phyloP scores from a whole-genome alignment of 2,329 filamentous ascomycete species.

The Dactylonectria macrodidyma region DNA sequence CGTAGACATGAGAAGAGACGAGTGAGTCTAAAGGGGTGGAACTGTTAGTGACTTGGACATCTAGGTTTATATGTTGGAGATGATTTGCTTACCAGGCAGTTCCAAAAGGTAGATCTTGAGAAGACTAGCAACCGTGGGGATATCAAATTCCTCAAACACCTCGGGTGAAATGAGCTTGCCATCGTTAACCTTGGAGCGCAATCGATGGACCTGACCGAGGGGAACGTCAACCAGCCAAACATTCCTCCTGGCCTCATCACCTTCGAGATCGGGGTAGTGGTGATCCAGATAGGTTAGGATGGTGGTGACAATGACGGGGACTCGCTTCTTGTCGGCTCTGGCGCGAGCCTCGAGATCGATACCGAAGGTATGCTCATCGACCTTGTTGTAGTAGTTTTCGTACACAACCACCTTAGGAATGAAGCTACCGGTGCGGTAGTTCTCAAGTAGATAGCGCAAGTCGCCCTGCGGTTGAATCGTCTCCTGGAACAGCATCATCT shows the following conservation, averaged over 20 bases:
- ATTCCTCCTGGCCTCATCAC: conserved; percentile 90
- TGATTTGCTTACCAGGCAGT: conserved; percentile 80
- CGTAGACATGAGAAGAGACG: conserved; percentile 97
- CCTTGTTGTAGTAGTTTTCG: conserved; percentile 99
- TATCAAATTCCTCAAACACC: conserved; percentile 88
- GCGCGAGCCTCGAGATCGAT: conserved; percentile 97
- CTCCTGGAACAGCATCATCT: conserved; percentile 99
- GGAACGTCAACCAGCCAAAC: conserved; percentile 98
- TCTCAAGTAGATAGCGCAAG: conserved; percentile 93
- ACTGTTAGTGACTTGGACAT: conserved; percentile 45
- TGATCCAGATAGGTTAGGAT: conserved; percentile 96
- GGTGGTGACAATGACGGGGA: conserved; percentile 91
- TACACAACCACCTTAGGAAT: conserved; percentile 92
- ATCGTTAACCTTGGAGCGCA: conserved; percentile 88
- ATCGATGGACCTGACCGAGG: conserved; percentile 84
- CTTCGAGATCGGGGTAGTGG: conserved; percentile 97
- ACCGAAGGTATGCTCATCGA: conserved; percentile 97
- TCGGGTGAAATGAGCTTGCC: conserved; percentile 85
- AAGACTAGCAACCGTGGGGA: conserved; percentile 92
- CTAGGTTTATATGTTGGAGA: not conserved
- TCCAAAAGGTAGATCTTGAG: conserved; percentile 96
- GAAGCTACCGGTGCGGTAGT: conserved; percentile 95
- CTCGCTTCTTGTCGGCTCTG: conserved; percentile 93
- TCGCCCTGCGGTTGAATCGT: conserved; percentile 95
- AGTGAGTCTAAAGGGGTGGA: conserved; percentile 80